phyloP scores from a whole-genome alignment of 2,329 filamentous ascomycete species.

The Cladorrhinum sp. region DNA sequence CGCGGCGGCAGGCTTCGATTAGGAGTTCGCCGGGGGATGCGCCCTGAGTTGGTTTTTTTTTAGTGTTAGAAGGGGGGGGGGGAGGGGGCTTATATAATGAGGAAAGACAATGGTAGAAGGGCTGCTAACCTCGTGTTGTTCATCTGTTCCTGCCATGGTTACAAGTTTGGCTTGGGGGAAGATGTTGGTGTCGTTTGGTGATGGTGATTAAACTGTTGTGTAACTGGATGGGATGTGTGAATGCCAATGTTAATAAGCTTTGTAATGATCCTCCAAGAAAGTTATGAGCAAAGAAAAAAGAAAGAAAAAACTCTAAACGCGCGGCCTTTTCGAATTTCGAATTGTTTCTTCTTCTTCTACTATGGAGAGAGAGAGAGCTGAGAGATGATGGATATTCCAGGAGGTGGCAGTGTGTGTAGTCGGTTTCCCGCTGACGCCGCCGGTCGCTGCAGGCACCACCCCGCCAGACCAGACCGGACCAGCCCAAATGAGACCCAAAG shows the following conservation, averaged over 20 bases:
- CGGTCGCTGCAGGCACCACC: neutral
- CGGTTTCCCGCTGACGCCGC: constrained; percentile 7
- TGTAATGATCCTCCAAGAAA: neutral
- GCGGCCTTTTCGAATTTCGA: constrained; percentile 1
- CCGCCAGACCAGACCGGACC: neutral
- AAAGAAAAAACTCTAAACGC: no score
- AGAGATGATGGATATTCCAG: constrained; percentile 10
- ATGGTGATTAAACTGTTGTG: neutral
- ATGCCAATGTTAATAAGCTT: neutral
- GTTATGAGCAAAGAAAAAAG: neutral
- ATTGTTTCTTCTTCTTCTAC: no score
- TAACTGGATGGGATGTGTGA: no score
- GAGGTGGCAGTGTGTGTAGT: constrained; percentile 29
- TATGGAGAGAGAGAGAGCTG: neutral
- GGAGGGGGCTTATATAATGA: neutral
- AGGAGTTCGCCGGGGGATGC: constrained; percentile 81
- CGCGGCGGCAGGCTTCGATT: constrained; percentile 87
- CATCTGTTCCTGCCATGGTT: constrained; percentile 25
- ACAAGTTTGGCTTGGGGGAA: neutral
- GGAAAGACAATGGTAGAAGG: neutral
- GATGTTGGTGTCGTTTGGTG: neutral
- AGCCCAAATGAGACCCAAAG: neutral
- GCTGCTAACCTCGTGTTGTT: constrained; percentile 30
- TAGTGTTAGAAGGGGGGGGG: constrained; percentile 14
- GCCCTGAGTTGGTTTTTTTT: constrained; percentile 65